These are phyloP conservation scores for Tricholoma matsutake DNA, from an alignment of 768 basidiomycete genomes.

Conservation along the genomic window DNA sequence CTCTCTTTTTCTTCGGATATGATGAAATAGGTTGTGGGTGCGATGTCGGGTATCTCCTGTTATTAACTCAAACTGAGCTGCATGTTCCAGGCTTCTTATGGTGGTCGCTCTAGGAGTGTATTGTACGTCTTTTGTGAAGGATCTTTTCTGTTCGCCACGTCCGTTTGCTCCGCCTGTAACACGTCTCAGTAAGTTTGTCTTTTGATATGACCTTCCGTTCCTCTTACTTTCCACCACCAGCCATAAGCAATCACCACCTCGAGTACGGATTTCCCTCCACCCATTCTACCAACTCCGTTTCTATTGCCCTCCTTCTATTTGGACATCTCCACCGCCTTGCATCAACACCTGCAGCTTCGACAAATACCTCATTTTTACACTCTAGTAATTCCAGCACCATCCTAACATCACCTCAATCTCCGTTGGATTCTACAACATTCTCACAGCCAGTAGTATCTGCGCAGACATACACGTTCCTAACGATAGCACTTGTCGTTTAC, in stretches of 20 bases:
- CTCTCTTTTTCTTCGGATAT: conserved; percentile 87
- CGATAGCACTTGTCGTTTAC: conserved; percentile 51
- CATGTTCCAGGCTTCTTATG: conserved; percentile 50
- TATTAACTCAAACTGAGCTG: neutral
- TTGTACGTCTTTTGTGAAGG: conserved; percentile 83
- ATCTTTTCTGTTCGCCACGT: conserved; percentile 85
- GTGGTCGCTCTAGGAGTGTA: conserved; percentile 82
- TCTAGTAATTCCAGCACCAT: conserved; percentile 1
- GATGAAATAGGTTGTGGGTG: conserved; percentile 71
- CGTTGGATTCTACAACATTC: conserved; percentile 12
- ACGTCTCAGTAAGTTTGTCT: conserved; percentile 64
- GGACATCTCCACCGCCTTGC: conserved; percentile 55
- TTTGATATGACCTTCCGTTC: neutral
- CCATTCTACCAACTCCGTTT: conserved; percentile 88
- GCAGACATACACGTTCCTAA: conserved; percentile 39
- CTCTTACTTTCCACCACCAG: conserved; percentile 30
- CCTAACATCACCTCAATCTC: conserved; percentile 6
- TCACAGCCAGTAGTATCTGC: conserved; percentile 41
- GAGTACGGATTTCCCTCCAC: conserved; percentile 98
- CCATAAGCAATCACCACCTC: conserved; percentile 75
- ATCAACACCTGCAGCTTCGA: conserved; percentile 20
- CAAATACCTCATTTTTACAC: neutral
- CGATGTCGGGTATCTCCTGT: conserved; percentile 21
- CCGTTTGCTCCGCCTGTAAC: conserved; percentile 90
- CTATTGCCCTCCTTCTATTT: conserved; percentile 82